Evolutionary conservation across 176 grass and related monocot species (phyloP).

Genomic region (Aegilops bicornis): DNA sequence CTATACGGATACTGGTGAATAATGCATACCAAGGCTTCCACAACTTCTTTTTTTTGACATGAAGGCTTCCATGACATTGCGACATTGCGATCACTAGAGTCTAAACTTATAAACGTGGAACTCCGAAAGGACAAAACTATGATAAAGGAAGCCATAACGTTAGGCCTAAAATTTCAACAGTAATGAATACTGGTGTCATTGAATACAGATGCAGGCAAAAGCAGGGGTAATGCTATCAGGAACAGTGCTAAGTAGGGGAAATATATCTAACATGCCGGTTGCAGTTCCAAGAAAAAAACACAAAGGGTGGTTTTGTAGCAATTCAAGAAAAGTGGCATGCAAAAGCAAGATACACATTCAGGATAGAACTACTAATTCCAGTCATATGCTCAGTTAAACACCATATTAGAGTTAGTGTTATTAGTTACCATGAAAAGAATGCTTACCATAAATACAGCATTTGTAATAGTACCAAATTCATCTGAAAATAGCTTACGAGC

Average conservation of each 20-base stretch:
- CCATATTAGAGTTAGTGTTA: neutral
- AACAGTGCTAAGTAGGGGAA: neutral
- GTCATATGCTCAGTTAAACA: neutral
- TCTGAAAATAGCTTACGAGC: constrained; percentile 80
- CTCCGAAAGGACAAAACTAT: neutral
- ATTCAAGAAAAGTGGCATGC: neutral
- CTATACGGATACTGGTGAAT: neutral
- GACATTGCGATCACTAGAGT: neutral
- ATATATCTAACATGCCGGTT: neutral
- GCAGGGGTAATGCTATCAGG: neutral
- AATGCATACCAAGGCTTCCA: neutral
- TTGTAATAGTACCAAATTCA: constrained; percentile 90
- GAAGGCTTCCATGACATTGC: neutral
- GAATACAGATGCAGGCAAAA: constrained; percentile 21
- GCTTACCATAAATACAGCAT: constrained; percentile 99
- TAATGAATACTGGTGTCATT: neutral
- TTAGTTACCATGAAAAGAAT: constrained; percentile 28
- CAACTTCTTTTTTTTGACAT: neutral
- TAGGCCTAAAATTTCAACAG: constrained; percentile 5
- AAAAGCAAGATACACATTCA: neutral
- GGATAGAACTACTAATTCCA: neutral
- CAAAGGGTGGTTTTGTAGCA: neutral
- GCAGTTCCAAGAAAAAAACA: neutral
- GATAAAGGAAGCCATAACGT: constrained; percentile 10
- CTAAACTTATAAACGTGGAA: neutral